These are phyloP conservation scores for Rachicladosporium sp. DNA, from an alignment of 2,329 filamentous ascomycete species.

Conservation along the genomic window DNA sequence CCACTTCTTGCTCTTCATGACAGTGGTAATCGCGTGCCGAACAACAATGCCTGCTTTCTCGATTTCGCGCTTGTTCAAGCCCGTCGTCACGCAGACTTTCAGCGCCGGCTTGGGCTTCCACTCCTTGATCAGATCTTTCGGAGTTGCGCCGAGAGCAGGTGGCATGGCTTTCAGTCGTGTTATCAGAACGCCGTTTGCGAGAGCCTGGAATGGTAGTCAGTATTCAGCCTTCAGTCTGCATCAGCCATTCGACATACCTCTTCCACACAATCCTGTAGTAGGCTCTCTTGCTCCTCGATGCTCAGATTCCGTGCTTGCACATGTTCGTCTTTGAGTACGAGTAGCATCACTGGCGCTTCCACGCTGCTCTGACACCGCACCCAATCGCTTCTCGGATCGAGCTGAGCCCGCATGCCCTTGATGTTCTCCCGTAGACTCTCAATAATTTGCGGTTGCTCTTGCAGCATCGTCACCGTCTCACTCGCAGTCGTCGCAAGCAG, in stretches of 20 bases:
- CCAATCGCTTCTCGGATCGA: conserved; percentile 92
- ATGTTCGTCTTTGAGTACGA: conserved; percentile 74
- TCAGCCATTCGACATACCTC: conserved; percentile 52
- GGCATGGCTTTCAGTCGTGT: conserved; percentile 74
- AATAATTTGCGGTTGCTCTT: conserved; percentile 75
- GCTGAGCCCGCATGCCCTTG: conserved; percentile 68
- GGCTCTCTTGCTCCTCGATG: conserved; percentile 64
- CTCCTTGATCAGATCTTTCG: conserved; percentile 48
- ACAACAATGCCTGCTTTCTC: conserved; percentile 86
- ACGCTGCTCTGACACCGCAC: conserved; percentile 65
- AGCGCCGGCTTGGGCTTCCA: conserved; percentile 68
- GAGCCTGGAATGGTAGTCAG: conserved; percentile 49
- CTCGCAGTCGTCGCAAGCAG: conserved; percentile 92
- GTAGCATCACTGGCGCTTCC: conserved; percentile 79
- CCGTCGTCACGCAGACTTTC: conserved; percentile 82
- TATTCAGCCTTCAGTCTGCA: not conserved
- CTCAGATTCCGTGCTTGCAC: conserved; percentile 57
- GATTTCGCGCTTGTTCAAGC: conserved; percentile 82
- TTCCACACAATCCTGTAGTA: conserved; percentile 91
- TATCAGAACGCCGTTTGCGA: conserved; percentile 81
- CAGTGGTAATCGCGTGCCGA: conserved; percentile 84
- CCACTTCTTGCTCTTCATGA: conserved; percentile 48
- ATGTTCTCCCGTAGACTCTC: conserved; percentile 73
- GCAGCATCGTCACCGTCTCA: conserved; percentile 75
- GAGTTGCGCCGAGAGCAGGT: conserved; percentile 41